Percentiles rank a stretch among this genome's conserved stretches.
Conservation (phyloP, 257 asterid species). For the Jaltomata sinuosa region DNA sequence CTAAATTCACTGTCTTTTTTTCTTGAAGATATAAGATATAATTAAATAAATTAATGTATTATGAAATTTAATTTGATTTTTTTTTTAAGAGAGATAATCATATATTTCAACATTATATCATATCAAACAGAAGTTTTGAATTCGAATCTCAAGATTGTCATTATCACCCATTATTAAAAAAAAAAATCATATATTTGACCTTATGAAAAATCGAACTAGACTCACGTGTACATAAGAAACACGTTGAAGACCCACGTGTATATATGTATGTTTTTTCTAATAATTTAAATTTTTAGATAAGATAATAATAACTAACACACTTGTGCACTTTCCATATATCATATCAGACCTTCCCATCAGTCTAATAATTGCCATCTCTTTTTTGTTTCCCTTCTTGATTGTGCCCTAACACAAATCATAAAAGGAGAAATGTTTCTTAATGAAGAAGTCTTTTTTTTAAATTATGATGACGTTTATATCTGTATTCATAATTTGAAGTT, state of each 20-base stretch:
- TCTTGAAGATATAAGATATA: no score
- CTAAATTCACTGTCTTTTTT: background rate
- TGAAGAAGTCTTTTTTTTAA: background rate
- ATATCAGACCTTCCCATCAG: background rate
- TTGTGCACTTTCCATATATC: background rate
- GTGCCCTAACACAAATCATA: no score
- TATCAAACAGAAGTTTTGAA: no score
- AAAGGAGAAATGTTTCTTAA: background rate
- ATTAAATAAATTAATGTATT: no score
- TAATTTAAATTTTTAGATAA: background rate
- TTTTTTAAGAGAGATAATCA: background rate
- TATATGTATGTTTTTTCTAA: background rate
- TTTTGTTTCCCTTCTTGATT: background rate
- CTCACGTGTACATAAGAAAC: background rate
- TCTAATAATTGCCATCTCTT: background rate
- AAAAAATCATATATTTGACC: background rate
- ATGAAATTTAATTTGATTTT: no score
- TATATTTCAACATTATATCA: background rate
- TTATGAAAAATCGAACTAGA: no score
- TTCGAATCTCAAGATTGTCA: no score
- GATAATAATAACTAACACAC: no score
- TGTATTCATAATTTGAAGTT: no score
- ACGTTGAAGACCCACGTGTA: no score
- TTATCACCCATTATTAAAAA: no score
- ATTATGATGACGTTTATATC: background rate